phyloP scores from a whole-genome alignment of 805 yeast genomes.

The Metschnikowia corniflorae region DNA sequence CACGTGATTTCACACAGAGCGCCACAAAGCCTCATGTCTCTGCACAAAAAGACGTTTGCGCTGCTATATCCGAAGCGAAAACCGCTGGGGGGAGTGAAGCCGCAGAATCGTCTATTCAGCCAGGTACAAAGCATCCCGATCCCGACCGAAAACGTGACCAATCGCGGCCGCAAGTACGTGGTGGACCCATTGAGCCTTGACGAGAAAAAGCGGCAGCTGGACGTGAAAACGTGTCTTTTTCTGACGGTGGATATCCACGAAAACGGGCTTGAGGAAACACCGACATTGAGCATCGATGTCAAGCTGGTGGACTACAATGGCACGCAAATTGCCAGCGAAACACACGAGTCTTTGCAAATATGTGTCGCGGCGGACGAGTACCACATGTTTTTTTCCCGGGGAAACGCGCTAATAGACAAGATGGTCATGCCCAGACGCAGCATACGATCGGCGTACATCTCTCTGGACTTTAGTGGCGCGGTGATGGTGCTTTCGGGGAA shows the following conservation, averaged over 20 bases:
- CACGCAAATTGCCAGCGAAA: constrained; percentile 6
- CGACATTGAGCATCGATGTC: constrained; percentile 9
- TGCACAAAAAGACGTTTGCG: constrained; percentile 12
- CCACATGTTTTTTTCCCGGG: constrained; percentile 9
- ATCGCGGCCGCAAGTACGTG: constrained; percentile 10
- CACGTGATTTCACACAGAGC: not conserved
- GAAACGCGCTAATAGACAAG: constrained; percentile 14
- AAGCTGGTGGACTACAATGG: constrained; percentile 15
- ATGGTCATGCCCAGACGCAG: constrained; percentile 14
- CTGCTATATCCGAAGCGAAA: constrained; percentile 17
- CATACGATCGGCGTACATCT: constrained; percentile 10
- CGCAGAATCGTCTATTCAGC: constrained; percentile 15
- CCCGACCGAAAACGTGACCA: constrained; percentile 14
- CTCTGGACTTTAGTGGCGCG: constrained; percentile 4
- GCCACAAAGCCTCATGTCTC: not conserved
- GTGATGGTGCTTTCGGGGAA: constrained; percentile 13
- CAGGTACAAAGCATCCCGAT: constrained; percentile 11
- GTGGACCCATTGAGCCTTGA: constrained; percentile 14
- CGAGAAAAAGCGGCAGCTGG: constrained; percentile 9
- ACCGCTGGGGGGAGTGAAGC: constrained; percentile 17
- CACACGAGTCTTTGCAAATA: constrained; percentile 7
- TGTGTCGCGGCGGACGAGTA: constrained; percentile 10
- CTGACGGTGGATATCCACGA: constrained; percentile 10
- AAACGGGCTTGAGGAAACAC: constrained; percentile 14
- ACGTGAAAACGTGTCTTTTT: constrained; percentile 15